These are phyloP conservation scores for Malania oleifera DNA, from an alignment of 164 flowering plant genomes.

Conservation along the genomic window DNA sequence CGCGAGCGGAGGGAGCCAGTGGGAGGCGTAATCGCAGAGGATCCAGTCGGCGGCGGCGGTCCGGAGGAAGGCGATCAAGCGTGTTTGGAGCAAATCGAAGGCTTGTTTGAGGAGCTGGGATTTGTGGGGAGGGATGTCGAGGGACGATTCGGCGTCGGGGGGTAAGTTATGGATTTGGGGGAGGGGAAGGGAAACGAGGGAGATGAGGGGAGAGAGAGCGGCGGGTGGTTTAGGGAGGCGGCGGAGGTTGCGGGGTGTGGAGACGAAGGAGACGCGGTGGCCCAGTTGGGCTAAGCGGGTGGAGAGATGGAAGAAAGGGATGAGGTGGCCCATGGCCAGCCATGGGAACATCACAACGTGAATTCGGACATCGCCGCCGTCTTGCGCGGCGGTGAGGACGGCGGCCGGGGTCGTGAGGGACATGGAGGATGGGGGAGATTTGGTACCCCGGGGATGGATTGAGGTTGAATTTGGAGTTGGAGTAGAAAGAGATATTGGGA, in stretches of 20 bases:
- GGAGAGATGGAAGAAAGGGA: conserved; percentile 45
- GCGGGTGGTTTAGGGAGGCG: conserved; percentile 33
- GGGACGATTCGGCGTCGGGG: conserved; percentile 32
- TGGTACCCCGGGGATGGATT: no score
- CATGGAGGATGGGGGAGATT: no score
- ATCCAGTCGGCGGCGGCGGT: conserved; percentile 40
- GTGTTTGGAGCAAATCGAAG: conserved; percentile 28
- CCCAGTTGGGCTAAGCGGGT: conserved; percentile 37
- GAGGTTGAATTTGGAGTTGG: no score
- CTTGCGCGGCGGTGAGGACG: no score
- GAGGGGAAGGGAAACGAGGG: conserved; percentile 26
- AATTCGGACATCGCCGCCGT: conserved; percentile 1
- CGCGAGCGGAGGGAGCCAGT: conserved; percentile 50
- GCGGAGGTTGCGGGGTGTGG: conserved; percentile 50
- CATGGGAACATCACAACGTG: conserved; percentile 59
- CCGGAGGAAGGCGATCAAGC: conserved; percentile 26
- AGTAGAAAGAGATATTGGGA: no score
- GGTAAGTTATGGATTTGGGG: conserved; percentile 29
- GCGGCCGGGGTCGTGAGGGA: no score
- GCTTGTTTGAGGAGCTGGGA: conserved; percentile 35
- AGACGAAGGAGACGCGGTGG: conserved; percentile 39
- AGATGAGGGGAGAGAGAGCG: conserved; percentile 14
- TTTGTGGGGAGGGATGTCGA: conserved; percentile 32
- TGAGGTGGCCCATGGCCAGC: conserved; percentile 60
- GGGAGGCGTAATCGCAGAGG: conserved; percentile 46